Conservation (phyloP, 176 grass and related monocot species). For the Oropetium thomaeum region DNA sequence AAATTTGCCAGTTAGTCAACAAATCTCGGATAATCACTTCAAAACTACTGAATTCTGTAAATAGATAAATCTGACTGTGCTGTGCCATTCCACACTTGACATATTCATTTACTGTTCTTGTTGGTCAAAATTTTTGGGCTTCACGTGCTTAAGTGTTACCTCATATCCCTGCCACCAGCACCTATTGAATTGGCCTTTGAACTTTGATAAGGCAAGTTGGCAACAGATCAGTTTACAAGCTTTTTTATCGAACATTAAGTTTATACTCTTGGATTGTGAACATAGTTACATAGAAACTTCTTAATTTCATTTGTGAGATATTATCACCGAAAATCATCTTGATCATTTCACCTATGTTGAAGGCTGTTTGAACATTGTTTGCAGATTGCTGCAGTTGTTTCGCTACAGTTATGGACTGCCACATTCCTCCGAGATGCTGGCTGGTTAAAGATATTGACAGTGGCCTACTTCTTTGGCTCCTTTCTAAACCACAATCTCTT, state of each 20-base stretch:
- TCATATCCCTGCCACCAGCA: conserved; percentile 4
- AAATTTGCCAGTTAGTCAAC: not conserved
- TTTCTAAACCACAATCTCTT: conserved; percentile 98
- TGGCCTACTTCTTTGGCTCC: conserved; percentile 93
- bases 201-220: not conserved
- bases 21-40: not conserved
- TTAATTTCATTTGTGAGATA: not conserved
- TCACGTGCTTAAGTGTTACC: not conserved
- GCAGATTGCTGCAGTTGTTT: conserved; percentile 69
- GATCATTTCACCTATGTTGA: conserved; percentile 9
- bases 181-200: not conserved
- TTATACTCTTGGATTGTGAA: not conserved
- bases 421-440: conserved; percentile 50
- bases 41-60: not conserved
- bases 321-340: not conserved
- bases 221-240: no score
- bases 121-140: not conserved
- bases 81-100: not conserved
- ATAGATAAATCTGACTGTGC: not conserved
- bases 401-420: conserved; percentile 80
- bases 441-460: conserved; percentile 66
- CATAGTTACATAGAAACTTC: not conserved
- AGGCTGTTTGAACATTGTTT: conserved; percentile 13
- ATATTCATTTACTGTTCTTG: not conserved
- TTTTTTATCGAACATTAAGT: no score